Evolutionary conservation across 495 filamentous ascomycete species (phyloP).

Genomic region (Letharia columbiana): DNA sequence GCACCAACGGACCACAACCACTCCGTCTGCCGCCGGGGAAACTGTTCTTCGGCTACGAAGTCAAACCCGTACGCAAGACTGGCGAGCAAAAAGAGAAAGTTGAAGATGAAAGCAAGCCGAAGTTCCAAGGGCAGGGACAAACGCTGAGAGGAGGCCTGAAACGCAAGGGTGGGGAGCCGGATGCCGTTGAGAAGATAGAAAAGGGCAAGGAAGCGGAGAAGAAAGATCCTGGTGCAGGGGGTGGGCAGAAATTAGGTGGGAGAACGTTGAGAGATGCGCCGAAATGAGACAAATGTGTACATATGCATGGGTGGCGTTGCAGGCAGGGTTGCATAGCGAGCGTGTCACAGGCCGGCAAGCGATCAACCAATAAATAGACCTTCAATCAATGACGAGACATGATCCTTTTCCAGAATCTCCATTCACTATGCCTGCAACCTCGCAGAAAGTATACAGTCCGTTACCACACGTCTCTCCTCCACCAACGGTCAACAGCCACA

Average conservation of each 20-base stretch:
- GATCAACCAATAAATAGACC: background rate
- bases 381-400: background rate
- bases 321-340: constrained; percentile 11
- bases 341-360: background rate
- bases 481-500: too few relatives aligned
- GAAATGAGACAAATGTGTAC: background rate
- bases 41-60: constrained; percentile 90
- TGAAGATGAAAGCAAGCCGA: constrained; percentile 54
- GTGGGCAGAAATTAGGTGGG: constrained; percentile 16
- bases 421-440: background rate
- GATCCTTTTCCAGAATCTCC: background rate
- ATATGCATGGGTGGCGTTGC: background rate
- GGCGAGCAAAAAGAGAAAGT: constrained; percentile 56
- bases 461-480: background rate
- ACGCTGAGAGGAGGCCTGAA: constrained; percentile 65
- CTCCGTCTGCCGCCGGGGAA: constrained; percentile 79
- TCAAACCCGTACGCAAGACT: constrained; percentile 76
- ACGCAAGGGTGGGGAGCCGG: constrained; percentile 33
- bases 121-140: constrained; percentile 83
- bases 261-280: constrained; percentile 19
- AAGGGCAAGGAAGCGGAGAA: constrained; percentile 29
- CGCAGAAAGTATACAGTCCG: background rate
- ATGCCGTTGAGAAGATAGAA: constrained; percentile 22
- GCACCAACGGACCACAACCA: constrained; percentile 75
- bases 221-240: constrained; percentile 13